Base-by-base conservation (phyloP, 495 filamentous ascomycete genomes). In the Aspergillus steynii region DNA sequence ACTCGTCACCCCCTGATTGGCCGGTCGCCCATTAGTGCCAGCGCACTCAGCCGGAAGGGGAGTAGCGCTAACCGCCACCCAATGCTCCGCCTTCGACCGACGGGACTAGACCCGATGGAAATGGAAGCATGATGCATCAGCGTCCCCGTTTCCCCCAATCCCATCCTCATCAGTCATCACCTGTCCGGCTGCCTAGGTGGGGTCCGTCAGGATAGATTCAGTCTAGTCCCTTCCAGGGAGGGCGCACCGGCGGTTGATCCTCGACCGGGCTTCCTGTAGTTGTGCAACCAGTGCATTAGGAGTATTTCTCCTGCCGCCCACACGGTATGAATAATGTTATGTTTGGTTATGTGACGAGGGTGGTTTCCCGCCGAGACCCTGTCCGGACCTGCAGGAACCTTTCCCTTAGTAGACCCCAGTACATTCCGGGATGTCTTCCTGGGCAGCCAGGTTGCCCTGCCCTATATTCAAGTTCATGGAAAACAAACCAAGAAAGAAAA, bases 31-130 rank as follows among this genome's bases (percentile, higher is more conserved):
- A 63, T 55, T 65, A 65, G 71, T 63, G 62, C 55, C 69, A 71
- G 73, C 65, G 64, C 70, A 68, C 60, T 60, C 51, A 49, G 49
- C 62, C 67, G 60, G 54, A 67, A 71, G 5, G 10, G 64, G 75
- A 42, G 15, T 75, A 75, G 75, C 28, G 61, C 61, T 20, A 48
- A 14, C 28, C 58, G 66, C 69, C 71, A 72, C 65, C 61, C 37
- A 46, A 56, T 63, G 74, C 70, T 74, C 72, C 74, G 70, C 69
- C 67, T 68, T 71, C 71, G 71, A 64, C 64, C 68, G 65, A 57
- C 52, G 64, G 54, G 34, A 56, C 46, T 60, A 50, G 53, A 31
- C 50, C 34, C 45, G 20, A 51, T 28, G 61, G 60, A 63, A 59
- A 53, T 34, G 50, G 31, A 56, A 46, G 55, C 60, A 58, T 49